Evolutionary conservation across 768 basidiomycete genomes (phyloP).

Genomic region (Trametes elegans): DNA sequence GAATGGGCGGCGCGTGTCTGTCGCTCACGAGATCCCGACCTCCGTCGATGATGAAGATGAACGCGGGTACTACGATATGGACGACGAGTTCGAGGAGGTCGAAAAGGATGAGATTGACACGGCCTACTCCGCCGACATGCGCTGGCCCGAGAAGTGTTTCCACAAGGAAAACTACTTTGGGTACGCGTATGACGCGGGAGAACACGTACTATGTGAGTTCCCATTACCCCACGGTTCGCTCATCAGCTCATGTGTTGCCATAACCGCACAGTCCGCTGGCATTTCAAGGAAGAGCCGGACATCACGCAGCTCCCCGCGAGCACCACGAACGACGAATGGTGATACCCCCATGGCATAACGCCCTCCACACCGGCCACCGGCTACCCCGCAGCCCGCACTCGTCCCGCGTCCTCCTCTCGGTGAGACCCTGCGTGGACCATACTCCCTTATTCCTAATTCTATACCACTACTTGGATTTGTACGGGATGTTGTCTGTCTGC

Average conservation of each 20-base stretch:
- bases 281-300: slow-evolving; percentile 23
- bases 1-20: background rate
- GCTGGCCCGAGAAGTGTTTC: slow-evolving; percentile 33
- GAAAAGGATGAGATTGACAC: slow-evolving; percentile 16
- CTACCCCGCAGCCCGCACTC: background rate
- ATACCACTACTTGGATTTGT: background rate
- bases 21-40: too few relatives aligned
- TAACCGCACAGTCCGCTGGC: slow-evolving; percentile 21
- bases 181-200: slow-evolving; percentile 36
- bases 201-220: slow-evolving; percentile 35
- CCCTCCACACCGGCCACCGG: background rate
- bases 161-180: slow-evolving; percentile 33
- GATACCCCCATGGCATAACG: background rate
- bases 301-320: slow-evolving; percentile 21
- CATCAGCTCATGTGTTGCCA: background rate
- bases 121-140: slow-evolving; percentile 24
- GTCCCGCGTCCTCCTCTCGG: background rate
- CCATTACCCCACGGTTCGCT: background rate
- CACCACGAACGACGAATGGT: slow-evolving; percentile 10
- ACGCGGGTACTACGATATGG: background rate
- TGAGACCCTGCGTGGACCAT: background rate
- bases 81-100: slow-evolving; percentile 17
- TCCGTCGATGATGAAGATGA: slow-evolving; percentile 5
- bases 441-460: background rate
- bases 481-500: slow-evolving; percentile 6